Evolutionary conservation across 495 filamentous ascomycete genomes (phyloP).

Genomic region (Haplographium delicatum): DNA sequence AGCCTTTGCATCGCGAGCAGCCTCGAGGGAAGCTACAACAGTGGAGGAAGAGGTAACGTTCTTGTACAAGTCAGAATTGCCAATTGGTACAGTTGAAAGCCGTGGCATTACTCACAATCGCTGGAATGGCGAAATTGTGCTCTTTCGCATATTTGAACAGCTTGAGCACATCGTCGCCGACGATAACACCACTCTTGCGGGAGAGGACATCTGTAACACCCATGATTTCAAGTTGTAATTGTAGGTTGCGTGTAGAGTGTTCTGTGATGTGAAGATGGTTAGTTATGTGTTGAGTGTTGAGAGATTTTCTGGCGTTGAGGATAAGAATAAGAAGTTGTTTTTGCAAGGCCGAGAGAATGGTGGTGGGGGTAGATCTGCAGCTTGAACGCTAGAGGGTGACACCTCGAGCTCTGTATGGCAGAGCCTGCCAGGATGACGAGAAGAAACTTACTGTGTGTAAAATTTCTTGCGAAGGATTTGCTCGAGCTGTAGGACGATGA

Average conservation of each 20-base stretch:
- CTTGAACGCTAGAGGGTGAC: no score
- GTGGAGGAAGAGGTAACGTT: conserved; percentile 93
- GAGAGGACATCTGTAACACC: conserved; percentile 60
- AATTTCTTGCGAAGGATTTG: no score
- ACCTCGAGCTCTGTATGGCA: no score
- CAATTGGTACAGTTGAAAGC: neutral
- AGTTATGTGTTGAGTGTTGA: conserved; percentile 10
- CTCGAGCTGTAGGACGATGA: no score
- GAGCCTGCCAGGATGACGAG: no score
- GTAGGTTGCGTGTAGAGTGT: no score
- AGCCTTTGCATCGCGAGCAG: conserved; percentile 80
- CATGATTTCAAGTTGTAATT: conserved; percentile 42
- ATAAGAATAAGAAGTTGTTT: no score
- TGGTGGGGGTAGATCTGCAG: no score
- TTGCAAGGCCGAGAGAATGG: no score
- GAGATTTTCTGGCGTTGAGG: conserved; percentile 4
- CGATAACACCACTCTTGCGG: conserved; percentile 80
- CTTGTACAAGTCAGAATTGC: conserved; percentile 23
- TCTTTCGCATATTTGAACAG: conserved; percentile 85
- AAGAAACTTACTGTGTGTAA: no score
- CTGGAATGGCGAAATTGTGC: conserved; percentile 83
- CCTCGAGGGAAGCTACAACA: conserved; percentile 83
- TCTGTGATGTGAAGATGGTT: neutral
- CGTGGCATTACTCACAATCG: conserved; percentile 57
- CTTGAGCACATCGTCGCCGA: conserved; percentile 76